Evolutionary conservation across 805 yeast genomes (phyloP), one percentile per base, ranked within the genome.

Genomic region (Cyberlindnera lachancei): DNA sequence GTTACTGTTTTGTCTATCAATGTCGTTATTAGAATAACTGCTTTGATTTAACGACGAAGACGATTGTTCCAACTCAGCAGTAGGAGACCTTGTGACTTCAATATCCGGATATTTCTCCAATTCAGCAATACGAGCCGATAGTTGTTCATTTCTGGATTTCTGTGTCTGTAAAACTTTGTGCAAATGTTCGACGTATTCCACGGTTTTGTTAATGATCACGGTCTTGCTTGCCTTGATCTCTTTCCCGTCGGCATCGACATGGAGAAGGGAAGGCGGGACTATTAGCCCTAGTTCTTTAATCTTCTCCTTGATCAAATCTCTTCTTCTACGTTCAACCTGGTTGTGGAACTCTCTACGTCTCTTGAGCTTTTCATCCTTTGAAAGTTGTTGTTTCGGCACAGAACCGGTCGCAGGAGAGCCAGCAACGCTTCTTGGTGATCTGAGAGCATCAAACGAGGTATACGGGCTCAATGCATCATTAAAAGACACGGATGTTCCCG

Each of bases 311-410:
- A 88, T 88, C 45, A 85, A 66, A 55, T 90, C 97, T 41, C 97
- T 68, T 51, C 97, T 70, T 45, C 95, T 68, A 47, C 96, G 70
- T 56, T 88, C 97, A 5, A 88, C 96, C 2, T 95, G 95, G 52
- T 88, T 88, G 56, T 88, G 97, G 40, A 86, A 79, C 52, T 87
- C 95, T 38, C 95, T 63, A 41, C 95, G 69, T 41, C 95, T 68
- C 39, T 75, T 72, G 33, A 82, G 55, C 50, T 81, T 82, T 37
- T 80, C 86, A 33, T 81, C 94, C 48, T 74, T 75, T 4, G 70
- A 56, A 23, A 69, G 35, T 31, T 48, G 52, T 30, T 46, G 49
- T 47, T 53, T 42, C 24, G 53, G 58, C 17, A 53, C 34, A 13
- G 37, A 27, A 18, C 45, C 42, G 9, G 36, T 24, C 12, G 52